A percentile compares a stretch with the other conserved stretches of the same genome.
phyloP scores from a whole-genome alignment of 331 rosid genomes.

The Pyrus hybrid region DNA sequence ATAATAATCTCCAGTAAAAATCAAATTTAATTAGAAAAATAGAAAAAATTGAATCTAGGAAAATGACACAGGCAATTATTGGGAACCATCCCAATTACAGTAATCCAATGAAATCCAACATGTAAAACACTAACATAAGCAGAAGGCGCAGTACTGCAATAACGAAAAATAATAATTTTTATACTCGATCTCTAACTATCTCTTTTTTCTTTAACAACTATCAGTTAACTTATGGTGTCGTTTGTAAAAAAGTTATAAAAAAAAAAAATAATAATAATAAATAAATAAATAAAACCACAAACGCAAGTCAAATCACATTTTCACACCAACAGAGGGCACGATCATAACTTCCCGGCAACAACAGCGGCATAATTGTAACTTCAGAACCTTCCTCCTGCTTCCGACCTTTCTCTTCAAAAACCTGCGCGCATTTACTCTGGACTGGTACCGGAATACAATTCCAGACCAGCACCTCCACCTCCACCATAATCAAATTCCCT shows the following conservation, averaged over 20 bases:
- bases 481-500: slow-evolving; percentile 5
- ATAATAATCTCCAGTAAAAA: neutral
- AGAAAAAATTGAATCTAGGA: neutral
- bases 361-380: neutral
- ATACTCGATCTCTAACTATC: no score
- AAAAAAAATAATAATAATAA: no score
- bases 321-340: neutral
- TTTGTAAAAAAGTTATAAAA: no score
- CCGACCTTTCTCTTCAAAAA: slow-evolving; percentile 18
- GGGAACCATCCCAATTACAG: neutral
- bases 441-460: neutral
- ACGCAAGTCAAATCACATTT: no score
- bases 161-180: no score
- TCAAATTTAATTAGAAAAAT: neutral
- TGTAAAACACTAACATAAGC: neutral
- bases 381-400: slow-evolving; percentile 1
- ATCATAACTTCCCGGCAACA: neutral
- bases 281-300: no score
- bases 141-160: no score
- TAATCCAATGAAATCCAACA: neutral
- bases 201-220: no score
- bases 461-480: neutral
- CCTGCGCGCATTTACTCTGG: slow-evolving; percentile 32
- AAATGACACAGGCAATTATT: neutral
- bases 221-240: no score